These are phyloP conservation scores for Pichia paraexigua DNA, from an alignment of 805 yeast genomes.

Conservation along the genomic window DNA sequence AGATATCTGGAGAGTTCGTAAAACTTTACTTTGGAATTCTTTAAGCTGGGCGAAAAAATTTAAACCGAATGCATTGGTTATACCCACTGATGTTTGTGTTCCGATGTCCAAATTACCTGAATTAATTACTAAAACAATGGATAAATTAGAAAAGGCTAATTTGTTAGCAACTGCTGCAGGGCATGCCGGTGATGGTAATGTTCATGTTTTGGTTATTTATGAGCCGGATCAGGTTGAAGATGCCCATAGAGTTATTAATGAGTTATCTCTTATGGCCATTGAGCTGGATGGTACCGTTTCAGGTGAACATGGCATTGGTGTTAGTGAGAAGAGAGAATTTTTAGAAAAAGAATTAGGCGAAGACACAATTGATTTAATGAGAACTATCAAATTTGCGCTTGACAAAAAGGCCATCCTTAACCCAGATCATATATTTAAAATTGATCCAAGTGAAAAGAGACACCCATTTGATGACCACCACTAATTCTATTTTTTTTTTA, in stretches of 20 bases:
- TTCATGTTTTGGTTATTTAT: constrained; percentile 61
- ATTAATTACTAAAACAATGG: constrained; percentile 54
- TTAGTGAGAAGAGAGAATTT: constrained; percentile 57
- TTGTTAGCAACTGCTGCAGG: constrained; percentile 57
- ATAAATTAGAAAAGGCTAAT: constrained; percentile 46
- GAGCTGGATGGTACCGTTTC: constrained; percentile 75
- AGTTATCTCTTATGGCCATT: constrained; percentile 60
- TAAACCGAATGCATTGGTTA: constrained; percentile 38
- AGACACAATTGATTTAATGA: constrained; percentile 63
- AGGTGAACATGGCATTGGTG: constrained; percentile 84
- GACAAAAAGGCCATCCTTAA: constrained; percentile 70
- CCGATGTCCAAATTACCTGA: constrained; percentile 62
- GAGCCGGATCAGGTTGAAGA: constrained; percentile 39
- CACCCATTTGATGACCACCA: constrained; percentile 15
- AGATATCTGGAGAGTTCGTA: constrained; percentile 71
- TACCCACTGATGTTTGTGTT: constrained; percentile 81
- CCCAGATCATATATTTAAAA: constrained; percentile 71
- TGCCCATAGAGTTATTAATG: constrained; percentile 44
- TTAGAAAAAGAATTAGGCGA: constrained; percentile 58
- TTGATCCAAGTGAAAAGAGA: constrained; percentile 43
- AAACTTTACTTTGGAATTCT: constrained; percentile 58
- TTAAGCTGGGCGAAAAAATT: constrained; percentile 54
- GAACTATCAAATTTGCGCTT: constrained; percentile 59
- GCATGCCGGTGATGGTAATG: constrained; percentile 81
- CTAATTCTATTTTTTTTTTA: neutral